These are phyloP conservation scores for Epichloe coenophiala DNA, from an alignment of 2,329 filamentous ascomycete genomes.

Conservation along the genomic window DNA sequence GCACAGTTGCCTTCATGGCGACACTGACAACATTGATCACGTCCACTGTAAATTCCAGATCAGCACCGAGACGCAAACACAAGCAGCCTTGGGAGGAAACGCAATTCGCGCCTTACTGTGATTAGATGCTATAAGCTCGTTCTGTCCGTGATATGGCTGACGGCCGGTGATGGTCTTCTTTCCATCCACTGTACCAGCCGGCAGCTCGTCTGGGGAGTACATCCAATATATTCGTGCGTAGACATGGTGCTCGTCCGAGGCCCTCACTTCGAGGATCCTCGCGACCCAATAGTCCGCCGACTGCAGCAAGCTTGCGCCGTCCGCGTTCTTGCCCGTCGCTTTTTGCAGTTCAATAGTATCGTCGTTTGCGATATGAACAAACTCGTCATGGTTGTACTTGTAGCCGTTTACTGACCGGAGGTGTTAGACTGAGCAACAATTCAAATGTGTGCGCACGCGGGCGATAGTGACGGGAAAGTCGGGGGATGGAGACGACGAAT, in stretches of 20 bases:
- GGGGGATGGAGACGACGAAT: neutral
- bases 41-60: constrained; percentile 37
- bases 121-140: constrained; percentile 59
- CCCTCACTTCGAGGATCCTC: constrained; percentile 63
- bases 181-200: constrained; percentile 37
- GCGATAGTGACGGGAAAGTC: neutral
- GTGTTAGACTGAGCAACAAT: neutral
- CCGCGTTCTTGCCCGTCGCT: constrained; percentile 6
- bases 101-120: constrained; percentile 37
- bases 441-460: neutral
- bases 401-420: constrained; percentile 36
- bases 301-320: constrained; percentile 11
- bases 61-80: neutral
- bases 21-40: constrained; percentile 62
- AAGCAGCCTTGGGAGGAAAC: neutral
- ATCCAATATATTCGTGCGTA: constrained; percentile 67
- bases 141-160: constrained; percentile 52
- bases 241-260: constrained; percentile 57
- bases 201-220: constrained; percentile 62
- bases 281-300: constrained; percentile 56
- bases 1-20: constrained; percentile 45
- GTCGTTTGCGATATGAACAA: constrained; percentile 46
- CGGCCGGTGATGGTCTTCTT: constrained; percentile 39
- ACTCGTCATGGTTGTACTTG: constrained; percentile 45
- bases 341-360: constrained; percentile 40